Conservation (phyloP, 768 basidiomycete genomes). For the Tylopilus sp. region DNA sequence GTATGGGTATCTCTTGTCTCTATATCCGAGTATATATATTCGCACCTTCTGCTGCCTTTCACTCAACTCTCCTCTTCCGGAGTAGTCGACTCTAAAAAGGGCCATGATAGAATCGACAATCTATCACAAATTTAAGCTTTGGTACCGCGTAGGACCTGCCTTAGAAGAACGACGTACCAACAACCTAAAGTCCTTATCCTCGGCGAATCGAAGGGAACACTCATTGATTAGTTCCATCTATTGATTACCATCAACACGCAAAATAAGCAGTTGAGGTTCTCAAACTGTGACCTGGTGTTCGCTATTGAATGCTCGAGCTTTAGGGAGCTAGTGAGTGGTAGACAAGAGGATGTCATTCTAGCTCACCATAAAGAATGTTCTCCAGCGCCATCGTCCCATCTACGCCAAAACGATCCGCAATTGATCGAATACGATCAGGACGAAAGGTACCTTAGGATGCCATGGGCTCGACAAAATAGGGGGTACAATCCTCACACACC, state of each 20-base stretch:
- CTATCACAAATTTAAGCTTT: constrained; percentile 36
- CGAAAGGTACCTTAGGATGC: constrained; percentile 77
- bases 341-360: not conserved
- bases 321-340: constrained; percentile 8
- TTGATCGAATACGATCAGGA: constrained; percentile 86
- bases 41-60: constrained; percentile 87
- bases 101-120: constrained; percentile 98
- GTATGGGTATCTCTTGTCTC: constrained; percentile 11
- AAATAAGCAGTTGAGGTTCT: not conserved
- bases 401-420: constrained; percentile 94
- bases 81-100: constrained; percentile 89
- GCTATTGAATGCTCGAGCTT: constrained; percentile 87
- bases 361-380: constrained; percentile 83
- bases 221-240: constrained; percentile 93
- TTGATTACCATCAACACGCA: constrained; percentile 3
- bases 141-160: not conserved
- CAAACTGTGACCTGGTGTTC: constrained; percentile 69
- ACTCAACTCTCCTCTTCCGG: constrained; percentile 90
- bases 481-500: constrained; percentile 34
- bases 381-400: constrained; percentile 83
- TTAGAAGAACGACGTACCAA: constrained; percentile 41
- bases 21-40: not conserved
- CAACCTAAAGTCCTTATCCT: constrained; percentile 80
- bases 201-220: constrained; percentile 83
- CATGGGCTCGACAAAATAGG: constrained; percentile 20